phyloP scores from a whole-genome alignment of 176 grass and related monocot genomes.

The Rhynchospora pubera region DNA sequence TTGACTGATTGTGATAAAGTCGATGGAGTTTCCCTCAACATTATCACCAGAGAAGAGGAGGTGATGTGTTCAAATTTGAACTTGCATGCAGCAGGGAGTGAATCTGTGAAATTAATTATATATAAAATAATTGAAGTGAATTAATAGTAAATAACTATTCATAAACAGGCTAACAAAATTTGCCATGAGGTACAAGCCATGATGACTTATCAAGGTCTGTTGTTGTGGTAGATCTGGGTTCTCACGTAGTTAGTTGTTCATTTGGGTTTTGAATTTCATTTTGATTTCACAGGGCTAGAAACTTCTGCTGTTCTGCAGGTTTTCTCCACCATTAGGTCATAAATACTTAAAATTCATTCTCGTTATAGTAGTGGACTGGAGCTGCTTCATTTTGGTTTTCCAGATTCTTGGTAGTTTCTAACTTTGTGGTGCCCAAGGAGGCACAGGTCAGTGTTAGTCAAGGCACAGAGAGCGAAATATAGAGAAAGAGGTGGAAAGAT shows the following conservation, averaged over 20 bases:
- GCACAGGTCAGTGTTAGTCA: neutral
- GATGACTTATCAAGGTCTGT: neutral
- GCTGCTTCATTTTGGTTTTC: neutral
- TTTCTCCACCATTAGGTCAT: neutral
- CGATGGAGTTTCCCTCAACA: conserved; percentile 65
- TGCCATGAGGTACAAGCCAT: neutral
- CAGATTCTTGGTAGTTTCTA: neutral
- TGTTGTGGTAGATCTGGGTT: neutral
- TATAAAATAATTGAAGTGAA: neutral
- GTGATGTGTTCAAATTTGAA: conserved; percentile 79
- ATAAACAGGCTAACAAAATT: neutral
- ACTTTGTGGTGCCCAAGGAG: neutral
- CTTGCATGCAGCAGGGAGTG: conserved; percentile 77
- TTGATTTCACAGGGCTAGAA: neutral
- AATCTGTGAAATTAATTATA: conserved; percentile 54
- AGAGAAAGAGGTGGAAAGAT: neutral
- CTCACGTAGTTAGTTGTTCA: neutral
- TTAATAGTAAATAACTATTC: neutral
- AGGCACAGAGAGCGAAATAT: neutral
- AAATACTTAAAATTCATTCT: neutral
- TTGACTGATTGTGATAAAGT: conserved; percentile 42
- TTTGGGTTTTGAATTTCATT: neutral
- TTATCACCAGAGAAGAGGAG: conserved; percentile 62
- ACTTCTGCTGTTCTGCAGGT: neutral
- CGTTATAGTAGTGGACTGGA: neutral